phyloP scores from a whole-genome alignment of 768 basidiomycete genomes.

The Pleurotus cornucopiae region DNA sequence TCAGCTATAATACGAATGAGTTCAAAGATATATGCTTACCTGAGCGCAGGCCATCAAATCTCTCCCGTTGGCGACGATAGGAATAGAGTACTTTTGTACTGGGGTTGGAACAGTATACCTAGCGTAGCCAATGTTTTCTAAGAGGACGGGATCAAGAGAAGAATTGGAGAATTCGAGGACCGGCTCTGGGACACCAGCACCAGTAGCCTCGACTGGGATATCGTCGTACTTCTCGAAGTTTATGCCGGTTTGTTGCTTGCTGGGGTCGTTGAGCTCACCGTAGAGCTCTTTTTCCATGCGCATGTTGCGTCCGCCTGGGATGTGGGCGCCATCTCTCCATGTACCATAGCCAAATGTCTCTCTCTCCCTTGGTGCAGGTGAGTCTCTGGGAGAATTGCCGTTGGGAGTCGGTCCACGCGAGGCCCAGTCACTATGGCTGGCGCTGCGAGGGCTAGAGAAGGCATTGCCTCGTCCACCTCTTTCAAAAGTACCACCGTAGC shows the following conservation, averaged over 20 bases:
- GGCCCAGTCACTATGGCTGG: slow-evolving; percentile 37
- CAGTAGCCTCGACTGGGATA: slow-evolving; percentile 98
- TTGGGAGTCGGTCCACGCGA: slow-evolving; percentile 32
- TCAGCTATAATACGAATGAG: slow-evolving; percentile 14
- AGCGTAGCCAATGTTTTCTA: slow-evolving; percentile 92
- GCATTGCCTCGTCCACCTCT: slow-evolving; percentile 36
- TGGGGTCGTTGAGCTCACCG: slow-evolving; percentile 77
- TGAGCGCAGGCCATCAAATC: slow-evolving; percentile 96
- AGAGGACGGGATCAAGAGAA: slow-evolving; percentile 86
- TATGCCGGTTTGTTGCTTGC: slow-evolving; percentile 93
- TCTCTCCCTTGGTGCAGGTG: slow-evolving; percentile 47
- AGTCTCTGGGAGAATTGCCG: slow-evolving; percentile 33
- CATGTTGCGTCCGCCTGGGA: slow-evolving; percentile 77
- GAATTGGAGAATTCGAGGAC: slow-evolving; percentile 82
- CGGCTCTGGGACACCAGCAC: slow-evolving; percentile 95
- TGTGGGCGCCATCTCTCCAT: slow-evolving; percentile 90
- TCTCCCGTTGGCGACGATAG: slow-evolving; percentile 87
- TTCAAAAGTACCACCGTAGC: slow-evolving; percentile 40
- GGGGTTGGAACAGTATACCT: slow-evolving; percentile 96
- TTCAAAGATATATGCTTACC: slow-evolving; percentile 36
- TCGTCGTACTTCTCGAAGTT: slow-evolving; percentile 99
- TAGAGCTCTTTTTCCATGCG: slow-evolving; percentile 96
- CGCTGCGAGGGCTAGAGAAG: slow-evolving; percentile 36
- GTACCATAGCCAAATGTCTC: slow-evolving; percentile 60
- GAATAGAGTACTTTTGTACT: slow-evolving; percentile 99